phyloP scores from a whole-genome alignment of 257 asterid genomes.

The Cynanchum wilfordii region DNA sequence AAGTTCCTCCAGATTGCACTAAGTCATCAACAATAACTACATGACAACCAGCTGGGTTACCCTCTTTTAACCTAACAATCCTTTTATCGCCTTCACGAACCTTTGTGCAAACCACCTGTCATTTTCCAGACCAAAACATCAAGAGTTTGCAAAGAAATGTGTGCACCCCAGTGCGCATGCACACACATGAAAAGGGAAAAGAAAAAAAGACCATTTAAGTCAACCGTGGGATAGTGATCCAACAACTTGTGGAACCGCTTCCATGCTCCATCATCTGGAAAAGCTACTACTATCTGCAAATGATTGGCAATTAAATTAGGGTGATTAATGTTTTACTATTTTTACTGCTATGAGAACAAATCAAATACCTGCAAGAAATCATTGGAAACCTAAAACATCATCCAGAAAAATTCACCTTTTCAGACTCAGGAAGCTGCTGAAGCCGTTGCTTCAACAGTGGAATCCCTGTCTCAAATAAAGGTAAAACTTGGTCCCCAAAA shows the following conservation, averaged over 20 bases:
- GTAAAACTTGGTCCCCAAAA: conserved; percentile 79
- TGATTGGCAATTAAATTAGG: conserved; percentile 6
- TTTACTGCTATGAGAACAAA: not conserved
- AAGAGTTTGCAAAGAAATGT: conserved; percentile 10
- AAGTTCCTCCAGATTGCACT: conserved; percentile 95
- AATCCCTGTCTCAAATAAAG: conserved; percentile 88
- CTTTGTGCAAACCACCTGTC: conserved; percentile 86
- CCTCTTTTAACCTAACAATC: conserved; percentile 89
- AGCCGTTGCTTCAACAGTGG: conserved; percentile 84
- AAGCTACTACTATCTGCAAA: conserved; percentile 81
- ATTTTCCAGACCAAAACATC: conserved; percentile 5
- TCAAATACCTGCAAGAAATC: not conserved
- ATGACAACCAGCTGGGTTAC: conserved; percentile 85
- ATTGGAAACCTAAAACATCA: conserved; percentile 7
- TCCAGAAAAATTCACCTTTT: conserved; percentile 39
- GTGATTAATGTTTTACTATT: not conserved
- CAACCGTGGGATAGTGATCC: conserved; percentile 70
- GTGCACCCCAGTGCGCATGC: too few species aligned
- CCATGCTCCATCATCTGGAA: conserved; percentile 99
- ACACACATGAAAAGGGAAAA: not conserved
- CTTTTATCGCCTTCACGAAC: conserved; percentile 96
- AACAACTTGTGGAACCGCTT: conserved; percentile 87
- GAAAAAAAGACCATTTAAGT: conserved; percentile 13
- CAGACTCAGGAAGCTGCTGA: conserved; percentile 63
- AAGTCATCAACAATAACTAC: conserved; percentile 95